phyloP scores from a whole-genome alignment of 139 green algal species.

The Cymbomonas tetramitiformis region DNA sequence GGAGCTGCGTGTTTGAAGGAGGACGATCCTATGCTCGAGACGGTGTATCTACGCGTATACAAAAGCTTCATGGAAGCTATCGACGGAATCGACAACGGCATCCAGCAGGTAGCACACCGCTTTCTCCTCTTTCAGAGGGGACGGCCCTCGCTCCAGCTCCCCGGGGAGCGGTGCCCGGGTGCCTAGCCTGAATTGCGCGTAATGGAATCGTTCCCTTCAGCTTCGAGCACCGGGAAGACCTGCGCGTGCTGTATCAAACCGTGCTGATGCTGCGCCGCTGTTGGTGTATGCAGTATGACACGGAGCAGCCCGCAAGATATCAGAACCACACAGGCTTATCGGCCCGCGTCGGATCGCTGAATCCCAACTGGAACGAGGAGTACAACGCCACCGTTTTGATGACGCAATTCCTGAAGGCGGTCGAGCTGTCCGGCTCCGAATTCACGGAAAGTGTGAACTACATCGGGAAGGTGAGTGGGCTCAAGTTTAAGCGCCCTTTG shows the following conservation, averaged over 20 bases:
- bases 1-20: no score
- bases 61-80: slow-evolving; percentile 84
- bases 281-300: no score
- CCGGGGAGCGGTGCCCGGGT: no score
- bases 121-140: no score
- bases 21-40: slow-evolving; percentile 47
- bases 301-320: slow-evolving; percentile 42
- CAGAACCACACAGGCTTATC: slow-evolving; percentile 64
- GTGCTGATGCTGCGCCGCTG: no score
- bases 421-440: slow-evolving; percentile 71
- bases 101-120: no score
- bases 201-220: no score
- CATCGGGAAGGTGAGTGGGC: background rate
- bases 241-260: no score
- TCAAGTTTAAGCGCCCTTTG: no score
- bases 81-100: slow-evolving; percentile 89
- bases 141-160: no score
- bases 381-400: slow-evolving; percentile 33
- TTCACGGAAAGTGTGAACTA: slow-evolving; percentile 58
- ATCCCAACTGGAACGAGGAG: slow-evolving; percentile 70
- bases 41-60: slow-evolving; percentile 79
- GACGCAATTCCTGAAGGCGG: slow-evolving; percentile 55
- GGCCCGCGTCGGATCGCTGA: slow-evolving; percentile 63
- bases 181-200: no score
- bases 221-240: no score